These are phyloP conservation scores for Mortierella sp. DNA, from an alignment of 371 early-diverging fungal species.

Conservation along the genomic window DNA sequence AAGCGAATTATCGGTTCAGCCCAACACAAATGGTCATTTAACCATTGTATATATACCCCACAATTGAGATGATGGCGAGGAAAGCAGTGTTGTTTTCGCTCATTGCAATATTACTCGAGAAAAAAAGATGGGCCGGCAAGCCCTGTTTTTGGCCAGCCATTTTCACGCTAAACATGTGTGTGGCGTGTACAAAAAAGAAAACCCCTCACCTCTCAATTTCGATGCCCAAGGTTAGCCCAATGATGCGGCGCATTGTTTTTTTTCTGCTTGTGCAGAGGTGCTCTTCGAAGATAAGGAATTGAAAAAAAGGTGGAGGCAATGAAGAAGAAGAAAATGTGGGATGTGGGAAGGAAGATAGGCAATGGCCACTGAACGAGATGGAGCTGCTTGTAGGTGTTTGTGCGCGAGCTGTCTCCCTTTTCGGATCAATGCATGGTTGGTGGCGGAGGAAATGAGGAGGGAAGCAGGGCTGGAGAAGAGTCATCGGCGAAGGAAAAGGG, in stretches of 20 bases:
- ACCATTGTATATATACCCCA: neutral
- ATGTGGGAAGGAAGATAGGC: neutral
- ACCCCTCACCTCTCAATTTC: neutral
- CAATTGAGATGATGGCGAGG: neutral
- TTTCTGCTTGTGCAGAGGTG: neutral
- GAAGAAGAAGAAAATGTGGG: neutral
- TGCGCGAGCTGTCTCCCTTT: no score
- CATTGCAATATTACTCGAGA: neutral
- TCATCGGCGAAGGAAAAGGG: neutral
- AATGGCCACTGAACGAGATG: neutral
- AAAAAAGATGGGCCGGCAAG: conserved; percentile 9
- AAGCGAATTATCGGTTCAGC: neutral
- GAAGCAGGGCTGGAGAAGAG: neutral
- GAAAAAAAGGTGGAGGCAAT: conserved; percentile 6
- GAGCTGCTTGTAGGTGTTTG: neutral
- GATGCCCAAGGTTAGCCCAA: neutral
- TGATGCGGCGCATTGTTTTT: neutral
- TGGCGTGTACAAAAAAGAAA: neutral
- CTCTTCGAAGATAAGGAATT: neutral
- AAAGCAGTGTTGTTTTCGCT: neutral
- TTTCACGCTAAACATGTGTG: conserved; percentile 3
- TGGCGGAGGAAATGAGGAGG: neutral
- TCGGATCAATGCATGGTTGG: neutral
- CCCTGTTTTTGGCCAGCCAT: neutral
- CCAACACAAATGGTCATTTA: neutral